Percentiles rank a stretch among this genome's conserved stretches.
These are phyloP conservation scores for Brassica juncea DNA, from an alignment of 345 rosid genomes.

Conservation along the genomic window DNA sequence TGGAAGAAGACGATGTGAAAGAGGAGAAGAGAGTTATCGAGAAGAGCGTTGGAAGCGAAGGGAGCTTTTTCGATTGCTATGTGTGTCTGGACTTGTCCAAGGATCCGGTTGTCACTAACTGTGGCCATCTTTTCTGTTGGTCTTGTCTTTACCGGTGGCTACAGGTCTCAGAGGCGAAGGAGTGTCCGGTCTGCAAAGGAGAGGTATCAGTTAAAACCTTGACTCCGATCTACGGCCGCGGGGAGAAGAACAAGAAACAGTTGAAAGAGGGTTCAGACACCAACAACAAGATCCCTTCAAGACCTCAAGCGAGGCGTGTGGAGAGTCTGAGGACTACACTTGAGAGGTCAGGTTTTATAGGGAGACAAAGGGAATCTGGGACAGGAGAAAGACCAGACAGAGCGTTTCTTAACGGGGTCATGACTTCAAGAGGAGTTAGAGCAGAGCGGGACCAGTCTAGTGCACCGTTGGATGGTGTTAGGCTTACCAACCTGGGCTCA, in stretches of 20 bases:
- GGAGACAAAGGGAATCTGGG: conserved; percentile 56
- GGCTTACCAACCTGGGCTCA: conserved; percentile 47
- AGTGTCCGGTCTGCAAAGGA: conserved; percentile 94
- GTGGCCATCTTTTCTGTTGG: conserved; percentile 97
- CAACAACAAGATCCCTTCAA: conserved; percentile 63
- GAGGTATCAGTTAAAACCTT: conserved; percentile 68
- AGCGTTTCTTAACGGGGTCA: conserved; percentile 49
- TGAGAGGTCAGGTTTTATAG: conserved; percentile 52
- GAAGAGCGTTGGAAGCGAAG: conserved; percentile 56
- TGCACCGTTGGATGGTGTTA: conserved; percentile 15
- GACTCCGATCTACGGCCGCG: conserved; percentile 89
- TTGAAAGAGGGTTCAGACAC: conserved; percentile 45
- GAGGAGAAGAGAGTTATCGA: conserved; percentile 57
- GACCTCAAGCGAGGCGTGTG: conserved; percentile 71
- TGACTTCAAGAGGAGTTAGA: conserved; percentile 60
- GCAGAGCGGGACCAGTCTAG: conserved; percentile 53
- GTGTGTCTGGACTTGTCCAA: conserved; percentile 74
- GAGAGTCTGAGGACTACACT: conserved; percentile 83
- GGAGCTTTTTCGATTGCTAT: conserved; percentile 76
- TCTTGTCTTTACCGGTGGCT: conserved; percentile 82
- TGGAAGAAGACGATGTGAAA: conserved; percentile 47
- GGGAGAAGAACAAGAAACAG: conserved; percentile 44
- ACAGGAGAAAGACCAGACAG: conserved; percentile 35
- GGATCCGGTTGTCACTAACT: conserved; percentile 86
- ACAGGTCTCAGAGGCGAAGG: conserved; percentile 73